Evolutionary conservation across 768 basidiomycete genomes (phyloP), one percentile per base, ranked within the genome.

Genomic region (Macrolepiota dolichaula): DNA sequence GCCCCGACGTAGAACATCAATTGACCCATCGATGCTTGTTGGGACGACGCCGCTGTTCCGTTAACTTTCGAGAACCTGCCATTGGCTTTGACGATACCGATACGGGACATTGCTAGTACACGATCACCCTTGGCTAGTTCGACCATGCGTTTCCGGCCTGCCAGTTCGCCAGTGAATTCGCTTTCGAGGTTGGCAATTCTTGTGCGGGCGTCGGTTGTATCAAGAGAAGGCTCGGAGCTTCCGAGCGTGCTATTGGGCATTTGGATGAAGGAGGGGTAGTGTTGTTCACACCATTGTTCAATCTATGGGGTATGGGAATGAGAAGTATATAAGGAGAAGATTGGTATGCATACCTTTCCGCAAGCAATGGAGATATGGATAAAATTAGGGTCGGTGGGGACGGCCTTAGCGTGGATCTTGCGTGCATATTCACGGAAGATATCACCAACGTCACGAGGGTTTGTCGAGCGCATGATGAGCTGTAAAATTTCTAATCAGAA

Each of bases 391-490:
- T 98, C 96, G 47, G 87, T 79, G 10, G 91, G 87, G 40, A 81
- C 70, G 0, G 90, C 86, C 68, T 90, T 92, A 37, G 83, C 79
- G 74, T 98, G 95, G 63, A 98, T 96, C 65, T 79, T 81, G 22
- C 91, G 86, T 0, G 86, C 85, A 69, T 88, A 92, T 29, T 89
- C 84, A 29, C 87, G 85, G 84, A 97, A 98, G 65, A 95, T 87
- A 69, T 87, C 81, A 0, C 93, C 87, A 0, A 98, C 95, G 64
- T 98, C 94, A 19, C 92, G 84, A 0, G 94, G 91, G 74, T 98
- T 98, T 27, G 91, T 93, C 12, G 94, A 91, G 11, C 83, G 81
- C 87, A 95, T 91, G 67, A 99, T 97, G 57, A 98, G 81, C 95
- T 96, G 46, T 7, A 37, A 24, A 35, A 22, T n/a, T 36, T 2